Evolutionary conservation across 2,329 filamentous ascomycete genomes (phyloP), one percentile per base, ranked within the genome.

Genomic region (Calcarisporium arbuscula): DNA sequence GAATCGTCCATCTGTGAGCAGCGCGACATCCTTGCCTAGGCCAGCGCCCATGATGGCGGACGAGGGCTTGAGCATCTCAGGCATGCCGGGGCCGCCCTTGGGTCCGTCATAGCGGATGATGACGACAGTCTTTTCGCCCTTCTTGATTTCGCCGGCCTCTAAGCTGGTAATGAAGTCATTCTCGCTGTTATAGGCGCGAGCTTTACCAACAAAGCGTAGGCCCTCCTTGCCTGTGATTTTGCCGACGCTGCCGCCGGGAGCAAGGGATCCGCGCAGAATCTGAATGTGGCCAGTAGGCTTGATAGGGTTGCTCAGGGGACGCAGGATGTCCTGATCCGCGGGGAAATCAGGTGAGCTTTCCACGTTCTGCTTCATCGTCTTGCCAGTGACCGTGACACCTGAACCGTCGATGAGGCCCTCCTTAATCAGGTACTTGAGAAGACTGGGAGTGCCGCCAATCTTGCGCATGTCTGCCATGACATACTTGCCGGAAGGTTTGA

Each of bases 221-320:
- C 89, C 88, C 61, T 95, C 88, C 65, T 95, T 95, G 32, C 88
- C 88, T 0, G 88, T 95, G 58, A 95, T 95, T 64, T 95, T 95
- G 42, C 87, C 88, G 9, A 95, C 88, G 1, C 85, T 85, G 32
- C 88, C 89, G 8, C 81, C 82, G 3, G 88, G 89, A 1, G 89
- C 87, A 23, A 95, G 75, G 40, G 87, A 86, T 25, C 88, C 88
- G 43, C 80, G 79, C 19, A 95, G 72, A 46, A 95, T 94, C 67
- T 94, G 85, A 44, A 95, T 80, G 57, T 95, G 88, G 20, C 88
- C 89, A 0, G 84, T 89, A 0, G 73, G 51, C 64, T 95, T 95
- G 69, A 95, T 90, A 11, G 88, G 88, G 58, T 88, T 84, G 56
- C 72, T 72, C 29, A 95, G 64, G 4, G 83, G 78, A 6, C 83